Percentiles rank a stretch among this genome's conserved stretches.
Evolutionary conservation across 495 filamentous ascomycete genomes (phyloP).

Genomic region (Penicillium antarcticum): DNA sequence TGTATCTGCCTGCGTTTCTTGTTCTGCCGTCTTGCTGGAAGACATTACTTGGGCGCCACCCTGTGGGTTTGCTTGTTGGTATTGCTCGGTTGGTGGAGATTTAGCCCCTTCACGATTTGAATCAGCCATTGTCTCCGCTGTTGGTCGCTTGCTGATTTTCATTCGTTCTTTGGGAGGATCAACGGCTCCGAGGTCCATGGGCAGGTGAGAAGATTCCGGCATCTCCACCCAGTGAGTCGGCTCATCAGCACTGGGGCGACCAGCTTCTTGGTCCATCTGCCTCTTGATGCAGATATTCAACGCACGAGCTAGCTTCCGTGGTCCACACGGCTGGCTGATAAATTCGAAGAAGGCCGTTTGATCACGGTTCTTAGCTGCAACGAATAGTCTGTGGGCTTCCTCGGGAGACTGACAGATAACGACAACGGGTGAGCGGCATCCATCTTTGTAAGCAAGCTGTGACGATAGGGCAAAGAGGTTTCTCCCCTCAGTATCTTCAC

Average conservation of each 20-base stretch:
- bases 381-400: conserved; percentile 26
- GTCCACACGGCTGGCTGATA: conserved; percentile 33
- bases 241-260: neutral
- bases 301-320: conserved; percentile 23
- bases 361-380: conserved; percentile 8
- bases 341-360: conserved; percentile 21
- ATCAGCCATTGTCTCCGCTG: conserved; percentile 12
- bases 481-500: conserved; percentile 7
- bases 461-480: conserved; percentile 6
- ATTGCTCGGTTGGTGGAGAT: neutral
- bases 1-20: too few species aligned
- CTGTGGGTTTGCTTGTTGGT: neutral
- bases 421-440: conserved; percentile 11
- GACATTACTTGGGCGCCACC: neutral
- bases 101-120: neutral
- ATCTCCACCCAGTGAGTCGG: conserved; percentile 28
- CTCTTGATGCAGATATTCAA: conserved; percentile 26
- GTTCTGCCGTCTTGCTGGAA: neutral
- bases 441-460: neutral
- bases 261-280: neutral
- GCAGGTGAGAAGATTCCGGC: conserved; percentile 17
- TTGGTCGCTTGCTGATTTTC: conserved; percentile 22
- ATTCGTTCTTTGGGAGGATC: conserved; percentile 14
- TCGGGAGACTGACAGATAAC: conserved; percentile 31
- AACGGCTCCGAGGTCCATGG: conserved; percentile 10